Conservation (phyloP, 225 moss, liverwort and hornwort species). For the Sphagnum contortum region DNA sequence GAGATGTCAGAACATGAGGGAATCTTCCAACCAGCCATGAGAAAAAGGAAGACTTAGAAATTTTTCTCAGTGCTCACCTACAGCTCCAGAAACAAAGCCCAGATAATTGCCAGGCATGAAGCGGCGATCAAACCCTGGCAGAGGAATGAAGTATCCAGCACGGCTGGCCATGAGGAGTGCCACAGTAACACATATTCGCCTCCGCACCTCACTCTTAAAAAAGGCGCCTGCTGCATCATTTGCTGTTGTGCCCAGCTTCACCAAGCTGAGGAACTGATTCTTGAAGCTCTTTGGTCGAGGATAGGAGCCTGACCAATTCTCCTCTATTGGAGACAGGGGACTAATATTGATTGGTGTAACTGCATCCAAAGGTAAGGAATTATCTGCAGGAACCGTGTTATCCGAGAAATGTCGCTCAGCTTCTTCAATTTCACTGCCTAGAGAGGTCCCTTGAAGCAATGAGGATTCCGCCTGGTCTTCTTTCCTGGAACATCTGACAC, state of each 20-base stretch:
- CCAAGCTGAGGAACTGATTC: constrained; percentile 67
- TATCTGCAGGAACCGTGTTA: no score
- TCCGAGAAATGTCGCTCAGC: no score
- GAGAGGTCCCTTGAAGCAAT: no score
- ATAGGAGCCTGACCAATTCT: constrained; percentile 3
- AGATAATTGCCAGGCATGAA: constrained; percentile 75
- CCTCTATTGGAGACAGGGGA: constrained; percentile 2
- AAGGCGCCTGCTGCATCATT: constrained; percentile 79
- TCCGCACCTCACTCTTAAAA: constrained; percentile 92
- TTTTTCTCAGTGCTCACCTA: constrained; percentile 39
- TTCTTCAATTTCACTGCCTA: no score
- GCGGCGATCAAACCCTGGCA: constrained; percentile 96
- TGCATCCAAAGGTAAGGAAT: no score
- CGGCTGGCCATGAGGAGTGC: constrained; percentile 91
- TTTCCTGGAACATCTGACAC: no score
- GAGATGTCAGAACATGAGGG: no score
- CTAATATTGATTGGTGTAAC: no score
- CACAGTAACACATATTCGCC: constrained; percentile 85
- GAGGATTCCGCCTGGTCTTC: no score
- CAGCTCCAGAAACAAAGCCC: constrained; percentile 89
- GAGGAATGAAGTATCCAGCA: constrained; percentile 90
- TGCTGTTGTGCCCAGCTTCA: constrained; percentile 61
- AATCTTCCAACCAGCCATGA: no score
- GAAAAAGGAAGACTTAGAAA: no score
- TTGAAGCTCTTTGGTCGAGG: constrained; percentile 24